These are phyloP conservation scores for Yamagishiella unicocca DNA, from an alignment of 139 green algal species.

Conservation along the genomic window DNA sequence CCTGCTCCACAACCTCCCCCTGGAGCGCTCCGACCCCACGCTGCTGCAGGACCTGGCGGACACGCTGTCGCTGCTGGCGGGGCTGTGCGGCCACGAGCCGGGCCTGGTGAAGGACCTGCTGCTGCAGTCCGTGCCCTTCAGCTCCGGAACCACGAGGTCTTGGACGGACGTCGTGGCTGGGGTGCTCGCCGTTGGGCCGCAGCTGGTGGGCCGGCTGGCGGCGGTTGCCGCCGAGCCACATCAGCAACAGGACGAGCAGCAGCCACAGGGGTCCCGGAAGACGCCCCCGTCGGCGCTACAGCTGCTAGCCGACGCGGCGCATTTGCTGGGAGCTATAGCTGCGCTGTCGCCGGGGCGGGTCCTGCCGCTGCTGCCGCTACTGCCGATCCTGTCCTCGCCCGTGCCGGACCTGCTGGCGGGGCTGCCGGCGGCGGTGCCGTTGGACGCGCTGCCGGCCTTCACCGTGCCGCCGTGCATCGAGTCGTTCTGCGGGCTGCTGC, in stretches of 20 bases:
- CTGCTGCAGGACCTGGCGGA: constrained; percentile 37
- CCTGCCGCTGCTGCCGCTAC: constrained; percentile 37
- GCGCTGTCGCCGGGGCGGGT: constrained; percentile 50
- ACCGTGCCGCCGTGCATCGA: constrained; percentile 1
- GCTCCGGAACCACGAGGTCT: background rate
- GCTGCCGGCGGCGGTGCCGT: constrained; percentile 5
- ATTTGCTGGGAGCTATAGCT: constrained; percentile 46
- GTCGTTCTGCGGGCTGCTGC: constrained; percentile 43
- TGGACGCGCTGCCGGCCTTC: constrained; percentile 34
- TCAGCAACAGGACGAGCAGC: too few species aligned
- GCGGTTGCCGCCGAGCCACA: background rate
- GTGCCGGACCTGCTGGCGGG: constrained; percentile 33
- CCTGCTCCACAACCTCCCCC: constrained; percentile 27
- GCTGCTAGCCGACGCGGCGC: constrained; percentile 45
- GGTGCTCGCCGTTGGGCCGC: constrained; percentile 25
- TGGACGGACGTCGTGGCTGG: constrained; percentile 32
- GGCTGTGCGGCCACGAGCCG: background rate
- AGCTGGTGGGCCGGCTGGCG: background rate
- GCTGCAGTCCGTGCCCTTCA: constrained; percentile 15
- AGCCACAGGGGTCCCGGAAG: background rate
- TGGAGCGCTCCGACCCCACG: constrained; percentile 1
- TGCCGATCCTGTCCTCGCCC: constrained; percentile 39
- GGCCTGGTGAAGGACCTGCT: constrained; percentile 24
- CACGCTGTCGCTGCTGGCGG: constrained; percentile 39
- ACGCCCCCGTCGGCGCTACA: constrained; percentile 27